These are phyloP conservation scores for Fusarium sambucinum DNA, from an alignment of 2,329 filamentous ascomycete species.

Conservation along the genomic window DNA sequence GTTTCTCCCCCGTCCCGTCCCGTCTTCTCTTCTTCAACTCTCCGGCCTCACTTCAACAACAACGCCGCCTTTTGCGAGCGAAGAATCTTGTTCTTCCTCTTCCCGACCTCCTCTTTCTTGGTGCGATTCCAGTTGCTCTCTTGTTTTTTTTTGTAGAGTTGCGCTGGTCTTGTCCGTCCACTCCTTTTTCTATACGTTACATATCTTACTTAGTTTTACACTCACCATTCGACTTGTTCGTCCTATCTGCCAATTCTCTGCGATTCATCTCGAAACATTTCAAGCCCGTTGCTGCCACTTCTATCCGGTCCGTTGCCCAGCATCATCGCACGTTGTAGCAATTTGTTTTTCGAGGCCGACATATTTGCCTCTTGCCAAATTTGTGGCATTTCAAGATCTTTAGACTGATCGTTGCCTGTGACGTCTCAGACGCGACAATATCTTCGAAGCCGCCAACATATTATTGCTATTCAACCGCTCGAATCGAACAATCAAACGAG, in stretches of 20 bases:
- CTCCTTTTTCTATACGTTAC: constrained; percentile 60
- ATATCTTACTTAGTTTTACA: constrained; percentile 43
- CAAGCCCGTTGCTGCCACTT: constrained; percentile 36
- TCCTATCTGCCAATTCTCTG: constrained; percentile 44
- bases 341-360: constrained; percentile 23
- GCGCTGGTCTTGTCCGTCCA: constrained; percentile 71
- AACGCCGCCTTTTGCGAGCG: constrained; percentile 47
- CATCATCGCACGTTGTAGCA: constrained; percentile 22
- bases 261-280: constrained; percentile 40
- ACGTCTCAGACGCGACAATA: constrained; percentile 31
- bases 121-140: constrained; percentile 69
- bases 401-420: constrained; percentile 38
- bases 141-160: constrained; percentile 59
- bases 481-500: constrained; percentile 25
- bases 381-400: constrained; percentile 30
- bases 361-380: constrained; percentile 11
- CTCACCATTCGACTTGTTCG: constrained; percentile 41
- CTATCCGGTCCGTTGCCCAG: constrained; percentile 43
- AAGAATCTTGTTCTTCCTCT: constrained; percentile 45
- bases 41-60: constrained; percentile 39
- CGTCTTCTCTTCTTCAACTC: constrained; percentile 46
- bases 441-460: constrained; percentile 10
- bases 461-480: constrained; percentile 11
- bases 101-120: constrained; percentile 53
- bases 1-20: constrained; percentile 44